A percentile compares a stretch with the other conserved stretches of the same genome.
Conservation (phyloP, 257 asterid species). For the Fraxinus americana region DNA sequence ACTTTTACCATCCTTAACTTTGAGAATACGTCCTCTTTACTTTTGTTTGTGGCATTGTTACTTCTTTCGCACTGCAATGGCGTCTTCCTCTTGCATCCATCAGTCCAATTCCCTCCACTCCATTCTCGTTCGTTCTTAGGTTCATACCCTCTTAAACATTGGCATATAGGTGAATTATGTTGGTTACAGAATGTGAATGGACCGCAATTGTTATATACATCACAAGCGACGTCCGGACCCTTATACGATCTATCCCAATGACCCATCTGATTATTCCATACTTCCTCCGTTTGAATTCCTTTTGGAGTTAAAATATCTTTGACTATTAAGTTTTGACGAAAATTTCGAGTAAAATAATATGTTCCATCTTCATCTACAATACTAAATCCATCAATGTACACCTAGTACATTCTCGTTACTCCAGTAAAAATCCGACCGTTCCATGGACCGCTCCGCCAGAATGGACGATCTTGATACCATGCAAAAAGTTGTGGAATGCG, state of each 20-base stretch:
- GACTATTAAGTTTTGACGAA: neutral
- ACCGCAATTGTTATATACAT: constrained; percentile 22
- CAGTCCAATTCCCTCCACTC: constrained; percentile 34
- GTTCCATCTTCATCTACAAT: constrained; percentile 8
- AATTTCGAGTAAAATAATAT: constrained; percentile 19
- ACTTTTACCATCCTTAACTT: constrained; percentile 28
- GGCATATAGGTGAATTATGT: constrained; percentile 17
- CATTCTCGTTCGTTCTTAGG: constrained; percentile 28
- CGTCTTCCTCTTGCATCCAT: constrained; percentile 32
- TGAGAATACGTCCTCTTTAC: constrained; percentile 18
- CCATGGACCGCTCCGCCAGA: constrained; percentile 49
- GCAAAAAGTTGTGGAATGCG: constrained; percentile 23
- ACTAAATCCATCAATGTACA: neutral
- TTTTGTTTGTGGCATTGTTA: neutral
- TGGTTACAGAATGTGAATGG: constrained; percentile 28
- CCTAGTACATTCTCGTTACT: constrained; percentile 13
- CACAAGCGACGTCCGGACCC: neutral
- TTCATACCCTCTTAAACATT: constrained; percentile 32
- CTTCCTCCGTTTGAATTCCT: neutral
- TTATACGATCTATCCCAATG: neutral
- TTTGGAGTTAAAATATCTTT: neutral
- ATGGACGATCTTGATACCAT: constrained; percentile 27
- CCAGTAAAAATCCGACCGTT: constrained; percentile 30
- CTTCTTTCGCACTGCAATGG: constrained; percentile 19
- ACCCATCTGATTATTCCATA: neutral